Base-by-base conservation (phyloP, 192 early-diverging fungal species). In the Mortierella hygrophila region DNA sequence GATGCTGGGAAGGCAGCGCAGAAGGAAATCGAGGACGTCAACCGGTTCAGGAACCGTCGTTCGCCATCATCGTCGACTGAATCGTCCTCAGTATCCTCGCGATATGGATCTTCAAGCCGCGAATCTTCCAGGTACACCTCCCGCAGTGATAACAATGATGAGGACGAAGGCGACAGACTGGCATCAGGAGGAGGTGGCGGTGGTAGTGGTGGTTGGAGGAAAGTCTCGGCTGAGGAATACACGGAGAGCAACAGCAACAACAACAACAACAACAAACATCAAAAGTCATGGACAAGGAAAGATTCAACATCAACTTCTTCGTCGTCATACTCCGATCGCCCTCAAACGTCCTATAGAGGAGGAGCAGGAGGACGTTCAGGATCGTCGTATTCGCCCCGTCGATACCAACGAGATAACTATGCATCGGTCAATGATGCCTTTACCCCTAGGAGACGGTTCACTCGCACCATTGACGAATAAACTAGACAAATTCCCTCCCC, bases 221-320 rank as follows among this genome's bases (percentile, higher is more conserved):
- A 68, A 41, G 75, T 76, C 5, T 76, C 75, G 4, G 38, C 60
- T 9, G 75, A 76, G 23, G 60, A 76, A 40, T 60, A 76, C 23
- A 60, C 7, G 21, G 52, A 60, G 32, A 57, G 38, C 60, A 65
- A 29, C 60, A 65, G 29, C 60, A 65, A 23, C 11, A 29, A 32
- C 26, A 26, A 29, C 60, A 65, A 23, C 11, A 29, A 32, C 26
- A 26, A 29, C 26, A 32, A 10, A 15, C 60, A 29, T 4, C 60
- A 65, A 10, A 65, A 65, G 26, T 4, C 60, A 4, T 65, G 60
- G 60, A 65, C 60, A 29, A 65, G 29, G 60, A 65, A 29, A 32
- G n/a, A 65, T 5, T 32, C 60, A 0, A 26, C 55, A 9, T 1
- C 55, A 57, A 8, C 55, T 16, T 52, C 16, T 3, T 21, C 49